Conservation (phyloP, 495 filamentous ascomycete species). For the Lophium mytilinum region DNA sequence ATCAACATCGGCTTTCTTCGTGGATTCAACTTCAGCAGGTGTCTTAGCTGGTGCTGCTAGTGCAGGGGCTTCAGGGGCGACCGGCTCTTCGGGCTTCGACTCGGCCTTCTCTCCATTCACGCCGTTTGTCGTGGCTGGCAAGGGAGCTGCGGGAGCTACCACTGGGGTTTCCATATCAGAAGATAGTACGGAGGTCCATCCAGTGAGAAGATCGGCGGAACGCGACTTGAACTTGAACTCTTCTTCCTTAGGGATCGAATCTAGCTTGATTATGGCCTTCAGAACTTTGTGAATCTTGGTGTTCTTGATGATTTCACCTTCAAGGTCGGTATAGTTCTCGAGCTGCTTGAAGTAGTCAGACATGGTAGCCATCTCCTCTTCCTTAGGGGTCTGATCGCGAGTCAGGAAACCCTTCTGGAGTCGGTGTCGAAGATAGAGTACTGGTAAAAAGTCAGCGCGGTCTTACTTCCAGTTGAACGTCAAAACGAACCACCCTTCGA, state of each 20-base stretch:
- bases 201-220: slow-evolving; percentile 61
- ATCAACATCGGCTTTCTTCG: slow-evolving; percentile 8
- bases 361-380: slow-evolving; percentile 80
- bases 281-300: slow-evolving; percentile 96
- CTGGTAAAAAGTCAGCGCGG: slow-evolving; percentile 37
- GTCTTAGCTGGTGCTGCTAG: neutral
- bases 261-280: slow-evolving; percentile 78
- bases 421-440: slow-evolving; percentile 79
- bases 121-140: slow-evolving; percentile 42
- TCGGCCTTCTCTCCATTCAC: slow-evolving; percentile 36
- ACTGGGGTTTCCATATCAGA: slow-evolving; percentile 36
- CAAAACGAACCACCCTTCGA: slow-evolving; percentile 46
- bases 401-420: slow-evolving; percentile 87
- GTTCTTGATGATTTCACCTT: slow-evolving; percentile 70
- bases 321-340: slow-evolving; percentile 69
- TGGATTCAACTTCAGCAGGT: neutral
- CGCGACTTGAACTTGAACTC: slow-evolving; percentile 78
- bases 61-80: slow-evolving; percentile 11
- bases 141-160: slow-evolving; percentile 4
- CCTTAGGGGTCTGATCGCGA: slow-evolving; percentile 68
- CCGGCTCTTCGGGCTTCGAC: slow-evolving; percentile 43
- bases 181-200: slow-evolving; percentile 75
- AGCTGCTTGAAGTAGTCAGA: slow-evolving; percentile 70
- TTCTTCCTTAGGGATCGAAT: slow-evolving; percentile 72
- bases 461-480: no score